Evolutionary conservation across 108 stramenopile species (phyloP), one percentile per base, ranked within the genome.

Genomic region (Licmophora abbreviata): DNA sequence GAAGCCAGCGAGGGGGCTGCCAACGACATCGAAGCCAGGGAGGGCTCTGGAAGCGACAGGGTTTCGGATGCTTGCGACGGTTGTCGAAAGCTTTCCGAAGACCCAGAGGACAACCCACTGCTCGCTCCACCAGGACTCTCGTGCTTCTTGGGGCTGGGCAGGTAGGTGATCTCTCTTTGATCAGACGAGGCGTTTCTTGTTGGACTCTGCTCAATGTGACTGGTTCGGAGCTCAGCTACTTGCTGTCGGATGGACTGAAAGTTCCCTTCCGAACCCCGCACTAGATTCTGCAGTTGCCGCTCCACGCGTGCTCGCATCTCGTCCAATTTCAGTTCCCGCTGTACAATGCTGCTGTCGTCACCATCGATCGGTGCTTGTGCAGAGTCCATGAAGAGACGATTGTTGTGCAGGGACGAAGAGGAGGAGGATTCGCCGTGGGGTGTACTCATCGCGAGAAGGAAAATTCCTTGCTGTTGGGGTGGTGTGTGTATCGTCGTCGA

Each of bases 151-250:
- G 45, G 22, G 6, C 1, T 46, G 15, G 24, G 24, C 18, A 17
- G n/a, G 10, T 35, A 14, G 14, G 34, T 35, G 8, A 15, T 8
- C 8, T 44, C 43, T 44, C 8, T 8, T 44, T n/a, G 43, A 18
- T 17, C n/a, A 8, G 43, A n/a, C 8, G 43, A 17, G 8, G 11
- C n/a, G 14, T n/a, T 26, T 46, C n/a, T 1, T 46, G 45, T 22
- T 26, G 21, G 3, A 26, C 23, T 22, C 26, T 21, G 1, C 3
- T n/a, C 14, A 26, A 26, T 9, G 2, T n/a, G 3, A 4, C 23
- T 21, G 1, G 22, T 21, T 46, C 45, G 45, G 22, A 46, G 26
- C 21, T 46, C 18, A 25, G 45, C 45, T 25, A 46, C 45, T 46
- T 46, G 45, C 3, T 46, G 3, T 7, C 45, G 1, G 3, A 46